Evolutionary conservation across 2,329 filamentous ascomycete genomes (phyloP), one percentile per base, ranked within the genome.

Genomic region (Ceratocystis alfenasii): DNA sequence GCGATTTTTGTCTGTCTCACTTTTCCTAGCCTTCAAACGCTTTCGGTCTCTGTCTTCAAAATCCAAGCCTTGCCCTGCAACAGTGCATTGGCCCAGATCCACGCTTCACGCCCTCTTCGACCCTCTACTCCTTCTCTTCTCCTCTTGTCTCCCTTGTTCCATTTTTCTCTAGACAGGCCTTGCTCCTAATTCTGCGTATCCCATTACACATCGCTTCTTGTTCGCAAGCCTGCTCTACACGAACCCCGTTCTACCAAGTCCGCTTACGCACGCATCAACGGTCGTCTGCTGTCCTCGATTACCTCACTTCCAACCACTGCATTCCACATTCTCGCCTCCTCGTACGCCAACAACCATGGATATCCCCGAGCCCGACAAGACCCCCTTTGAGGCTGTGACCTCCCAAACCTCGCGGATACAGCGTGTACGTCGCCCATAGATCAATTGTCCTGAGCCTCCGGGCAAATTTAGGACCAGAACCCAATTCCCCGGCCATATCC

Each of bases 311-410:
- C 30, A 7, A 41, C 45, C 12, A 6, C 44, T 22, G 12, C 45
- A 28, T 59, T 30, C 28, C 44, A 62, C 41, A 7, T 25, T 45
- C 36, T 7, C 44, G 44, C 10, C 44, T 20, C 10, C 44, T 20
- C 46, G 5, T 22, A 48, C n/a, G 44, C 45, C 17, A 6, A 20
- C 48, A 71, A 75, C 70, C 65, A 96, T 96, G 92, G 90, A 96
- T 79, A 86, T 86, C 72, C 83, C 87, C 69, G 90, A 95, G 79
- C 87, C 90, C 69, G 90, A 96, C 62, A 85, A 89, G 79, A 95
- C 90, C 76, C 90, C 92, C 78, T 96, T 96, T 78, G 89, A 87
- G 74, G 88, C 90, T 70, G 90, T 96, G 74, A 88, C 86, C 72
- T 86, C 88, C 74, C 93, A 96, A 72, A 95, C 91, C 22, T 87